phyloP scores from a whole-genome alignment of 441 rosid species.

The Corymbia citriodora region DNA sequence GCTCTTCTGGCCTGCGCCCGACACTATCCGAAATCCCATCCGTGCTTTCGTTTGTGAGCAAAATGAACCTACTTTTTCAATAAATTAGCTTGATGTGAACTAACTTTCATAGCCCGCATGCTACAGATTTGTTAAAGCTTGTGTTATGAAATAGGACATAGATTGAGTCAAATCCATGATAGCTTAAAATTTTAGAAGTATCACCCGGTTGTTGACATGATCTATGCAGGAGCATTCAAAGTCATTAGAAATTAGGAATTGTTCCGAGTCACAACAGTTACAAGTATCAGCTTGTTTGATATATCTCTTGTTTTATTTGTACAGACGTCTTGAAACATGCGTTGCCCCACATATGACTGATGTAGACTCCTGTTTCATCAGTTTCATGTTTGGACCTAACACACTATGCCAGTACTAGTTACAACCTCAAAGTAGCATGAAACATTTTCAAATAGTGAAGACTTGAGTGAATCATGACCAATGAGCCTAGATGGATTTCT shows the following conservation, averaged over 20 bases:
- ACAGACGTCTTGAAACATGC: not conserved
- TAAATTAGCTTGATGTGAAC: too few species aligned
- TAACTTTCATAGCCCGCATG: too few species aligned
- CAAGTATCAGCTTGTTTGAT: not conserved
- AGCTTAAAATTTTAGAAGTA: not conserved
- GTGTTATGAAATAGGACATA: not conserved
- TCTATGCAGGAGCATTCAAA: not conserved
- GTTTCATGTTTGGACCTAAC: not conserved
- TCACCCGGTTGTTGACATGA: not conserved
- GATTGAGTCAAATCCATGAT: not conserved
- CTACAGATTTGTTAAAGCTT: not conserved
- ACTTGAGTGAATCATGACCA: too few species aligned
- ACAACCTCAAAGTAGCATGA: too few species aligned
- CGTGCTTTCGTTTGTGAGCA: not conserved
- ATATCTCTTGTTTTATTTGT: not conserved
- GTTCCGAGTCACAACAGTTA: not conserved
- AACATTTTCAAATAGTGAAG: too few species aligned
- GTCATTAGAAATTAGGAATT: not conserved
- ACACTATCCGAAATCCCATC: not conserved
- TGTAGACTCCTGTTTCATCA: not conserved
- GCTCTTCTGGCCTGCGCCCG: not conserved
- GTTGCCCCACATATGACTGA: not conserved
- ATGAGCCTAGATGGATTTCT: too few species aligned
- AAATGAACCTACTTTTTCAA: not conserved
- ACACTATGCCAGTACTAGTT: too few species aligned